A percentile compares a stretch with the other conserved stretches of the same genome.
phyloP scores from a whole-genome alignment of 257 asterid species.

The Ligustrum vulgare region DNA sequence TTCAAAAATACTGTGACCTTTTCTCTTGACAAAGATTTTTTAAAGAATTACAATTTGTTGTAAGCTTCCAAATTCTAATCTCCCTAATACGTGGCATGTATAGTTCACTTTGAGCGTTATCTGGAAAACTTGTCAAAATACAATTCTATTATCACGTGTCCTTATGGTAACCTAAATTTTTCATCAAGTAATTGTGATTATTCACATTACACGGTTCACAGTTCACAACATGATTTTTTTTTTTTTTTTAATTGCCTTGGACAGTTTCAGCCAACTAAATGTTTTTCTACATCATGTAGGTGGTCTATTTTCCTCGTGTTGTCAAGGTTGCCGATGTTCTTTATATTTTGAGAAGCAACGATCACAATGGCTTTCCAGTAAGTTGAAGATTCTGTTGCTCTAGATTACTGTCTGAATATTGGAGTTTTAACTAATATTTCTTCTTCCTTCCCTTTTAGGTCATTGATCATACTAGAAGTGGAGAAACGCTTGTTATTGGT shows the following conservation, averaged over 20 bases:
- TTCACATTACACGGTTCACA: neutral
- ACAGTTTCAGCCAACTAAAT: slow-evolving; percentile 18
- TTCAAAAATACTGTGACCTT: neutral
- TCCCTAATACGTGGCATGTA: neutral
- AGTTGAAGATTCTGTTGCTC: slow-evolving; percentile 35
- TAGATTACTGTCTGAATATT: slow-evolving; percentile 14
- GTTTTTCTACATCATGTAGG: slow-evolving; percentile 45
- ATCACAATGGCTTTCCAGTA: slow-evolving; percentile 96
- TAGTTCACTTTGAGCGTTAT: neutral
- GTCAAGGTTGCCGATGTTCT: slow-evolving; percentile 84
- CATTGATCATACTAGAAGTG: slow-evolving; percentile 82
- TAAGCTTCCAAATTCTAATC: neutral
- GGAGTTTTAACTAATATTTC: slow-evolving; percentile 20
- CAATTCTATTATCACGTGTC: neutral
- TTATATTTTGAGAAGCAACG: slow-evolving; percentile 83
- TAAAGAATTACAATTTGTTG: neutral
- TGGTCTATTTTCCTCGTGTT: slow-evolving; percentile 85
- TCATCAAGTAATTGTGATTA: neutral
- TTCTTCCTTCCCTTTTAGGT: slow-evolving; percentile 48
- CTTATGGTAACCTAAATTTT: neutral
- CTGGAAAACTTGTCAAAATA: neutral
- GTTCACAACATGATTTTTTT: neutral
- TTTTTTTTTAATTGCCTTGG: slow-evolving; percentile 6
- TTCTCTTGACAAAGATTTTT: neutral
- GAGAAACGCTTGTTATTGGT: slow-evolving; percentile 95